Base-by-base conservation (phyloP, 2,329 filamentous ascomycete species). In the Akanthomyces uredinophilus region DNA sequence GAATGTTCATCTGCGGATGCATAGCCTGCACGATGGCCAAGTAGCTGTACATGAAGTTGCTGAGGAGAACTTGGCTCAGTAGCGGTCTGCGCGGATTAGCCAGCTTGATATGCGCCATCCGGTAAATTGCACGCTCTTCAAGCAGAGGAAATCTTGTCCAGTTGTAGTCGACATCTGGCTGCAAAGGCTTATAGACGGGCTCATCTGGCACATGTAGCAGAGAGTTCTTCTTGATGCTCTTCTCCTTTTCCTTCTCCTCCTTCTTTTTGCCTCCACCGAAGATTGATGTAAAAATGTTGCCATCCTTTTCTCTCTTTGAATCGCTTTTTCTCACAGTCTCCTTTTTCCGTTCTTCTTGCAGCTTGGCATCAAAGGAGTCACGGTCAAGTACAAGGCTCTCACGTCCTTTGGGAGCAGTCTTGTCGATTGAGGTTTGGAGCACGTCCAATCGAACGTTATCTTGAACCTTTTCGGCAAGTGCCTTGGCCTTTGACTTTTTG, bases 31-130 rank as follows among this genome's bases (percentile, higher is more conserved):
- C 95, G 75, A 98, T 99, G 65, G 95, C 95, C 66, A 99, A 84
- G 74, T 99, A 99, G 62, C 92, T 95, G 78, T 99, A 99, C 95
- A 99, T 99, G 76, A 99, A 99, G 74, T 99, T 99, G 77, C 93
- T 97, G 67, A 99, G 84, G 63, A 99, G 81, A 24, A 99, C 95
- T 75, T 99, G 95, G 64, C 94, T 97, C 71, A 96, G 89, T 57
- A 99, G 78, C 46, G 94, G 90, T 61, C 95, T 88, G 50, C 94
- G 88, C 43, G 95, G 95, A 72, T 99, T 98, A n/a, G 95, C 95
- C 64, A 99, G 85, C 76, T 99, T 99, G 77, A 98, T 96, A 73
- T 99, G 95, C 20, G 95, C 95, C 91, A 99, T 96, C 64, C 95
- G 87, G 76, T 99, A 99, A 64, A 99, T 99, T 22, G 95, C 95